These are phyloP conservation scores for Ceratobasidium sp. DNA, from an alignment of 1,284 basidiomycete genomes.

Conservation along the genomic window DNA sequence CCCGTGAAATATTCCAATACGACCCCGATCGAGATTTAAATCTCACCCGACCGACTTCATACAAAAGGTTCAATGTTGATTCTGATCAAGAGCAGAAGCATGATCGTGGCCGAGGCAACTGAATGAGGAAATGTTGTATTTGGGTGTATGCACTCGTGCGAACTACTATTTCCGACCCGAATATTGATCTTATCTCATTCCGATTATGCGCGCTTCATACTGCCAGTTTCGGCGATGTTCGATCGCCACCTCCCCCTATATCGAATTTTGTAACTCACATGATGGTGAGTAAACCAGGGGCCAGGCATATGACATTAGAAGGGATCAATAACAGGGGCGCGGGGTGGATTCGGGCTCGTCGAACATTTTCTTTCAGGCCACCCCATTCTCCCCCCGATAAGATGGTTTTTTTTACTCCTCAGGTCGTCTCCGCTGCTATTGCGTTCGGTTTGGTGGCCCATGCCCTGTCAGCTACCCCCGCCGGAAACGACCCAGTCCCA, in stretches of 20 bases:
- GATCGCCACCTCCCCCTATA: too few species aligned
- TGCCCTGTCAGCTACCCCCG: neutral
- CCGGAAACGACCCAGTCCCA: too few species aligned
- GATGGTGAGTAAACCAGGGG: neutral
- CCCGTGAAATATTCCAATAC: neutral
- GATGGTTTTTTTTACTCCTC: constrained; percentile 1
- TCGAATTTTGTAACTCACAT: too few species aligned
- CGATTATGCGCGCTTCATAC: neutral
- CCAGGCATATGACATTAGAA: neutral
- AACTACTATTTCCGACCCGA: neutral
- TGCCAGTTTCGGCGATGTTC: too few species aligned
- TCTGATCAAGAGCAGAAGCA: neutral
- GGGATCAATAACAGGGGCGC: neutral
- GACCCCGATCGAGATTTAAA: neutral
- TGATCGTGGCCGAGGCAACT: neutral
- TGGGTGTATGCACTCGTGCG: neutral
- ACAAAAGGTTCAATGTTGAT: neutral
- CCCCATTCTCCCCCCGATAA: neutral
- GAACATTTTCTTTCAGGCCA: neutral
- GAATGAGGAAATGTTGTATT: neutral
- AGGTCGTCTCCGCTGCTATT: neutral
- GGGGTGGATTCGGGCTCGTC: constrained; percentile 7
- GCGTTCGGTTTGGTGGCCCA: neutral
- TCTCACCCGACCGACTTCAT: neutral
- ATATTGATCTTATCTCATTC: neutral